phyloP scores from a whole-genome alignment of 441 rosid species.

The Aquilaria agallochum region DNA sequence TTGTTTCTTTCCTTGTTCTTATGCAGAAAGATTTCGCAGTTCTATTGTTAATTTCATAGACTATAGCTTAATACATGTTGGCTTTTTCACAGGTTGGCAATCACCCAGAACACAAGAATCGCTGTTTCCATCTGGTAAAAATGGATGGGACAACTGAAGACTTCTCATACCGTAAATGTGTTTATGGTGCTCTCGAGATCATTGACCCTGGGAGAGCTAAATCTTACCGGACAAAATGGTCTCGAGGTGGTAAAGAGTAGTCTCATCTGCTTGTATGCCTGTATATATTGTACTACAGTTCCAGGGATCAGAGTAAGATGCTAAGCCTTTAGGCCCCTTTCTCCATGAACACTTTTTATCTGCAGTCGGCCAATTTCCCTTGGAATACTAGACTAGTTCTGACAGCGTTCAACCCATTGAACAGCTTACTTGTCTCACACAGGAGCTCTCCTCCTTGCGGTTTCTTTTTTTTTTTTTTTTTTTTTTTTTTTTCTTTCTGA shows the following conservation, averaged over 20 bases:
- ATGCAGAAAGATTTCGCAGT: no score
- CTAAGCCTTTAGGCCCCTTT: neutral
- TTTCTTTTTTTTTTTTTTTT: no score
- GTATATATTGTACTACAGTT: slow-evolving; percentile 9
- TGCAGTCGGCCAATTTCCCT: neutral
- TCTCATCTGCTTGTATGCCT: slow-evolving; percentile 4
- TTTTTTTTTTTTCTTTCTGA: slow-evolving; percentile 13
- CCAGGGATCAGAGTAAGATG: slow-evolving; percentile 3
- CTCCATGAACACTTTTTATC: neutral
- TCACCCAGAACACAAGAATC: slow-evolving; percentile 49
- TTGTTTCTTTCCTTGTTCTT: no score
- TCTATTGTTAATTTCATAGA: no score
- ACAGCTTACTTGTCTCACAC: slow-evolving; percentile 12
- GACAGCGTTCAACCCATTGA: neutral
- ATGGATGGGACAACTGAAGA: slow-evolving; percentile 68
- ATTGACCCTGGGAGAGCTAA: slow-evolving; percentile 59
- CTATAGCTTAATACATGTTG: no score
- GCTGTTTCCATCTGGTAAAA: slow-evolving; percentile 75
- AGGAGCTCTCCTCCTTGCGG: slow-evolving; percentile 3
- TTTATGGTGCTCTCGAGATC: slow-evolving; percentile 63
- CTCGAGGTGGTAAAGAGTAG: slow-evolving; percentile 11
- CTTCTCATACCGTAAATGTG: slow-evolving; percentile 88
- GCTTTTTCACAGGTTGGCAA: slow-evolving; percentile 47
- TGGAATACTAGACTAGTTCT: slow-evolving; percentile 1
- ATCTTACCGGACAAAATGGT: slow-evolving; percentile 41